Evolutionary conservation across 2,329 filamentous ascomycete genomes (phyloP).

Genomic region (Ceratocystis huliohia): DNA sequence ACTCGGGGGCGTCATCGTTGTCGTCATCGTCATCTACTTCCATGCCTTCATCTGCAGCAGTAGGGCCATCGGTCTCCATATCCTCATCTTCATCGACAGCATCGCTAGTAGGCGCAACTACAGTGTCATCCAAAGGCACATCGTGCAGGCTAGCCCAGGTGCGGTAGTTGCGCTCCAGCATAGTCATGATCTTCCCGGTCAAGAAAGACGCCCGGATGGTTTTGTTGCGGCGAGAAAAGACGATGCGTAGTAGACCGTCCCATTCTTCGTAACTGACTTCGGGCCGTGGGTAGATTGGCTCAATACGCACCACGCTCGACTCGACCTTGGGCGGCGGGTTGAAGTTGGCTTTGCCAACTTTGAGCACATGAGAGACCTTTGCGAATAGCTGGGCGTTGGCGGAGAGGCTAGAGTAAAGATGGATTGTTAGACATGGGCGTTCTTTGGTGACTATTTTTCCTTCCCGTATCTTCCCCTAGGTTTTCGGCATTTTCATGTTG

Average conservation of each 20-base stretch:
- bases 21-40: conserved; percentile 41
- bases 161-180: conserved; percentile 78
- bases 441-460: neutral
- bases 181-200: conserved; percentile 64
- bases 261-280: conserved; percentile 90
- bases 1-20: conserved; percentile 64
- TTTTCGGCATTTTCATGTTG: neutral
- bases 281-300: conserved; percentile 67
- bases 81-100: conserved; percentile 31
- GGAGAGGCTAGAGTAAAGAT: conserved; percentile 38
- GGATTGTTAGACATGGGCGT: neutral
- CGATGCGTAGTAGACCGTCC: conserved; percentile 75
- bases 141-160: conserved; percentile 83
- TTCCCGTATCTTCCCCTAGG: neutral
- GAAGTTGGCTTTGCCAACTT: conserved; percentile 94
- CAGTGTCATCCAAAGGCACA: conserved; percentile 56
- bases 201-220: conserved; percentile 73
- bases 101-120: conserved; percentile 30
- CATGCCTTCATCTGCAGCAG: conserved; percentile 28
- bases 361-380: conserved; percentile 60
- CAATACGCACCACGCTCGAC: conserved; percentile 76
- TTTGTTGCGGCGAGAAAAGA: conserved; percentile 67
- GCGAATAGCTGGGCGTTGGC: conserved; percentile 90
- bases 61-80: neutral
- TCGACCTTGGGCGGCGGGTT: conserved; percentile 89